These are phyloP conservation scores for Mrakia hoshinonis DNA, from an alignment of 768 basidiomycete genomes.

Conservation along the genomic window DNA sequence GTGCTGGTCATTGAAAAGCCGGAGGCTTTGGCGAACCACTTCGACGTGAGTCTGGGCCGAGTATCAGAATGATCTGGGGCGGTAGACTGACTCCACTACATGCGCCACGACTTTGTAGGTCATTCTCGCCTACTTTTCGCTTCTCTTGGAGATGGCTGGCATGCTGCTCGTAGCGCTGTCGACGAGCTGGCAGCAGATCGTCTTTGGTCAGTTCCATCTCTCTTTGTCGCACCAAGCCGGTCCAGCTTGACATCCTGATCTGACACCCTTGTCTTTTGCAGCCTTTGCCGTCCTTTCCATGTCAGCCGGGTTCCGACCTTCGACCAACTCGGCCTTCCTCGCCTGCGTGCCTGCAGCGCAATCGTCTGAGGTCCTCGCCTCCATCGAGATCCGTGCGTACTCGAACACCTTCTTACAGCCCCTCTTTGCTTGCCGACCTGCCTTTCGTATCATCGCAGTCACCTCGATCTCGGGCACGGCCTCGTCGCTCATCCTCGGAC, in stretches of 20 bases:
- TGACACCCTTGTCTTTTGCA: not conserved
- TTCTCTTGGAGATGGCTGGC: not conserved
- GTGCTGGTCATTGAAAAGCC: not conserved
- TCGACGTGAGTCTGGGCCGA: not conserved
- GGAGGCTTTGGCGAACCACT: not conserved
- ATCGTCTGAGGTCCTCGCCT: not conserved
- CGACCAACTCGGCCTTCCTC: not conserved
- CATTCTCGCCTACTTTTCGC: not conserved
- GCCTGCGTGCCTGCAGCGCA: not conserved
- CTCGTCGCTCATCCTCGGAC: not conserved
- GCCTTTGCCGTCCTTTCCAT: not conserved
- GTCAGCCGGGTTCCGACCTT: not conserved
- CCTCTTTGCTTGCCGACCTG: not conserved
- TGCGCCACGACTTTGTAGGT: not conserved
- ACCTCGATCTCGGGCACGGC: not conserved
- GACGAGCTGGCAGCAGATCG: not conserved
- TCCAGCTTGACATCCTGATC: not conserved
- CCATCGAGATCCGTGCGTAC: conserved; percentile 1
- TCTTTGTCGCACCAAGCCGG: not conserved
- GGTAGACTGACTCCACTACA: too few relatives aligned
- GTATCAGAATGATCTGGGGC: too few relatives aligned
- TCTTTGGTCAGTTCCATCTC: not conserved
- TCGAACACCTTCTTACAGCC: not conserved
- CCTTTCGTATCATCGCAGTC: not conserved
- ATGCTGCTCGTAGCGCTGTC: not conserved